Conservation (phyloP, 345 rosid genomes). For the Populus deltoides region DNA sequence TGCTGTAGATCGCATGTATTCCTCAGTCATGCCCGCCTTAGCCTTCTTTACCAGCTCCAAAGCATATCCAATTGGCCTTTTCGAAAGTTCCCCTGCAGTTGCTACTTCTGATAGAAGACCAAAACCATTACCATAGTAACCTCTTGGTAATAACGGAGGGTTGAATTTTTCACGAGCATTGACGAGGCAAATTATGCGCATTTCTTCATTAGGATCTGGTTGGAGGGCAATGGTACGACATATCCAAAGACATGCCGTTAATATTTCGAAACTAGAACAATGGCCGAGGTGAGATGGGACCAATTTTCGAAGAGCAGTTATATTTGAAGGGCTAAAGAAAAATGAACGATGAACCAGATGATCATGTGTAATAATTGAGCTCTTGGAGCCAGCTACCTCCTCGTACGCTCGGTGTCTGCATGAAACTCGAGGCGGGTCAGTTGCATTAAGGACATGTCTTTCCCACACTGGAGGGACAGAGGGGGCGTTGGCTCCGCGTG, state of each 20-base stretch:
- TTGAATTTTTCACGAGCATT: neutral
- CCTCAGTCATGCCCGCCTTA: no score
- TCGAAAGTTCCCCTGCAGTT: slow-evolving; percentile 6
- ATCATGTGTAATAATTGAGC: neutral
- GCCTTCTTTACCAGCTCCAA: no score
- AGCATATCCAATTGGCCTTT: slow-evolving; percentile 26
- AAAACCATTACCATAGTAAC: slow-evolving; percentile 44
- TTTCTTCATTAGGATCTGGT: neutral
- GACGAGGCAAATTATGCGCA: slow-evolving; percentile 4
- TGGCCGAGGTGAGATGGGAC: neutral
- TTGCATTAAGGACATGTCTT: slow-evolving; percentile 13
- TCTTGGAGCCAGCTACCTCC: neutral
- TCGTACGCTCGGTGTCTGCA: slow-evolving; percentile 15
- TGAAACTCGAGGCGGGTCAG: slow-evolving; percentile 10
- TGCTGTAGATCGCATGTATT: no score
- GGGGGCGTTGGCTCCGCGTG: neutral
- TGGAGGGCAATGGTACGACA: slow-evolving; percentile 17
- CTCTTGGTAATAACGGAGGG: neutral
- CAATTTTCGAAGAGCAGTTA: neutral
- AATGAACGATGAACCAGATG: neutral
- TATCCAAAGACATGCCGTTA: slow-evolving; percentile 28
- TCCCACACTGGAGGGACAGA: slow-evolving; percentile 16
- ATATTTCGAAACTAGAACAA: slow-evolving; percentile 20
- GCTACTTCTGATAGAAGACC: slow-evolving; percentile 22
- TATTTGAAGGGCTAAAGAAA: slow-evolving; percentile 14